Conservation (phyloP, 2,329 filamentous ascomycete species). For the Trichoderma harzianum region DNA sequence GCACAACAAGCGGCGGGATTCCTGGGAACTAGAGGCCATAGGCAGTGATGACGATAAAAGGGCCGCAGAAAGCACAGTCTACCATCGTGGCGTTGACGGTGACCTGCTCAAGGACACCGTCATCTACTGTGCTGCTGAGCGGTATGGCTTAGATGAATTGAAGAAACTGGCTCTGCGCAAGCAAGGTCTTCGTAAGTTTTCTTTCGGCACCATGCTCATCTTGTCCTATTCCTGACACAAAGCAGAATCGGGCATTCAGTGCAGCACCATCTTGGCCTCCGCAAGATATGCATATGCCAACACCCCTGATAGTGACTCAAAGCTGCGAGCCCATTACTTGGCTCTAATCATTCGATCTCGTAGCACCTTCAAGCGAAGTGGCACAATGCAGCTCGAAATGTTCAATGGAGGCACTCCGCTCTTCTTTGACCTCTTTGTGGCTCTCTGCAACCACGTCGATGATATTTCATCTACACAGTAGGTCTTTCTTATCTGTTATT, state of each 20-base stretch:
- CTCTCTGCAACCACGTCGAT: constrained; percentile 85
- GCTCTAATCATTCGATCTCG: constrained; percentile 87
- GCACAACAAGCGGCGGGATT: constrained; percentile 76
- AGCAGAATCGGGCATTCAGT: constrained; percentile 71
- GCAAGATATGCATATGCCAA: constrained; percentile 88
- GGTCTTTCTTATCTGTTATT: constrained; percentile 29
- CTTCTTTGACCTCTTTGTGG: constrained; percentile 93
- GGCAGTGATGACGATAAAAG: constrained; percentile 40
- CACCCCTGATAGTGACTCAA: constrained; percentile 87
- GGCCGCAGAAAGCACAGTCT: constrained; percentile 62
- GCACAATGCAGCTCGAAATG: constrained; percentile 96
- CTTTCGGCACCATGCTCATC: not conserved
- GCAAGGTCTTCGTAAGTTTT: constrained; percentile 70
- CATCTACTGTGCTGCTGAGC: constrained; percentile 85
- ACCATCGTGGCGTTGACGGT: constrained; percentile 60
- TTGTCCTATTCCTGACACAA: constrained; percentile 14
- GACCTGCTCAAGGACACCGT: constrained; percentile 83
- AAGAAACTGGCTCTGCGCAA: constrained; percentile 83
- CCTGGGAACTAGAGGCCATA: constrained; percentile 74
- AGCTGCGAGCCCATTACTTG: constrained; percentile 84
- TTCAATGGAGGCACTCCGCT: constrained; percentile 75
- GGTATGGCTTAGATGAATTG: constrained; percentile 77
- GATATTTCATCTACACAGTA: constrained; percentile 59
- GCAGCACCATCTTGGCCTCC: constrained; percentile 78
- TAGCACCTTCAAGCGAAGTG: constrained; percentile 85